Percentiles rank a stretch among this genome's conserved stretches.
phyloP scores from a whole-genome alignment of 179 eudicot species.

The Pouteria campechiana region DNA sequence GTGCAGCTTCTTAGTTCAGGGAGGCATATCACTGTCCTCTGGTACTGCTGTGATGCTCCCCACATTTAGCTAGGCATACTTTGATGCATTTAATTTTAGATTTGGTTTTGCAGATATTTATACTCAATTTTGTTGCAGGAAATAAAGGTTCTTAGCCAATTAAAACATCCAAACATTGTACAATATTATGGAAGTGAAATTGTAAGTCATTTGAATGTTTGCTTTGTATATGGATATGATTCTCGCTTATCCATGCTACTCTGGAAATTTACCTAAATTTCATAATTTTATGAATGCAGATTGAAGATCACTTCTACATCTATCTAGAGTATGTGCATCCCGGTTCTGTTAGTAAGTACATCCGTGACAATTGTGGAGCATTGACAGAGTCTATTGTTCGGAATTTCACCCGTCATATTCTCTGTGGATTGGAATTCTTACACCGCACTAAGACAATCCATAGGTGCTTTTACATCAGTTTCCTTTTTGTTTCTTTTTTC shows the following conservation, averaged over 20 bases:
- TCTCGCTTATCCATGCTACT: too few relatives aligned
- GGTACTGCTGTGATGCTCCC: too few relatives aligned
- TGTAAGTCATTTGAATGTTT: conserved; percentile 36
- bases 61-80: too few relatives aligned
- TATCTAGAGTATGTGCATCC: conserved; percentile 92
- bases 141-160: conserved; percentile 60
- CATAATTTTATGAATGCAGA: conserved; percentile 30
- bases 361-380: conserved; percentile 67
- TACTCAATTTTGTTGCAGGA: conserved; percentile 36
- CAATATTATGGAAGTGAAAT: conserved; percentile 81
- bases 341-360: conserved; percentile 76
- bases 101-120: neutral
- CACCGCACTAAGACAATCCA: conserved; percentile 76
- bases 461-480: too few relatives aligned
- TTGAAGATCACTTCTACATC: conserved; percentile 72
- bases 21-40: too few relatives aligned
- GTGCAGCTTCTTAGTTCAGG: too few relatives aligned
- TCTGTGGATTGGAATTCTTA: conserved; percentile 83
- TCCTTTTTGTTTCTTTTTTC: too few relatives aligned
- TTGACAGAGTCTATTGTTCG: conserved; percentile 83
- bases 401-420: conserved; percentile 87
- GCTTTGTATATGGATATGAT: too few relatives aligned
- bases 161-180: conserved; percentile 88
- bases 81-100: too few relatives aligned
- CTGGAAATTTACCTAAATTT: conserved; percentile 4